Conservation (phyloP, 495 filamentous ascomycete genomes). For the Lasiosphaeria miniovina region DNA sequence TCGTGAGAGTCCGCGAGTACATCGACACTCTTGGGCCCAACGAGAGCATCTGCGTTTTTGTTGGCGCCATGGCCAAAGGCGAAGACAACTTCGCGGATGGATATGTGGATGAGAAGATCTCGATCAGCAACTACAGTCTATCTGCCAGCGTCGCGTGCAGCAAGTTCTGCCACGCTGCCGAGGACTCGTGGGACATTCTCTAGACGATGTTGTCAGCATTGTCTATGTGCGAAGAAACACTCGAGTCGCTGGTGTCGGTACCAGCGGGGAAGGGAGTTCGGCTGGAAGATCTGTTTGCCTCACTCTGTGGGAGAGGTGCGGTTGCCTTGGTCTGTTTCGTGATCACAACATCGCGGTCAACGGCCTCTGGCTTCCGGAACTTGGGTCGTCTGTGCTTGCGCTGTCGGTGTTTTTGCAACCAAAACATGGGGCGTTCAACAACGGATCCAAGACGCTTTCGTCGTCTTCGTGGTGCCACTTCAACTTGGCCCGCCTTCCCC, state of each 20-base stretch:
- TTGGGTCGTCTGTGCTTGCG: conserved; percentile 50
- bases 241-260: not conserved
- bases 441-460: conserved; percentile 67
- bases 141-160: conserved; percentile 97
- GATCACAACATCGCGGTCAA: conserved; percentile 49
- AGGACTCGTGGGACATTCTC: conserved; percentile 93
- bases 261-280: conserved; percentile 21
- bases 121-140: conserved; percentile 95
- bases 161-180: conserved; percentile 98
- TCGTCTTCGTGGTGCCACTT: conserved; percentile 62
- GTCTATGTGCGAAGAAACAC: not conserved
- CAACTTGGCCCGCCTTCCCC: conserved; percentile 59
- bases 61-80: conserved; percentile 97
- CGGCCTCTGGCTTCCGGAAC: conserved; percentile 37
- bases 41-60: conserved; percentile 95
- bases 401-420: conserved; percentile 77
- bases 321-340: conserved; percentile 31
- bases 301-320: conserved; percentile 27
- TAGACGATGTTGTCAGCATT: conserved; percentile 35
- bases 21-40: conserved; percentile 70
- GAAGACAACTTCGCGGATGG: conserved; percentile 91
- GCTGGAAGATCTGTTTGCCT: conserved; percentile 34
- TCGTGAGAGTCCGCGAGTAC: conserved; percentile 86
- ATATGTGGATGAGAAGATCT: conserved; percentile 94
- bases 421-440: conserved; percentile 79